These are phyloP conservation scores for Epichloe hybrida DNA, from an alignment of 2,329 filamentous ascomycete genomes.

Conservation along the genomic window DNA sequence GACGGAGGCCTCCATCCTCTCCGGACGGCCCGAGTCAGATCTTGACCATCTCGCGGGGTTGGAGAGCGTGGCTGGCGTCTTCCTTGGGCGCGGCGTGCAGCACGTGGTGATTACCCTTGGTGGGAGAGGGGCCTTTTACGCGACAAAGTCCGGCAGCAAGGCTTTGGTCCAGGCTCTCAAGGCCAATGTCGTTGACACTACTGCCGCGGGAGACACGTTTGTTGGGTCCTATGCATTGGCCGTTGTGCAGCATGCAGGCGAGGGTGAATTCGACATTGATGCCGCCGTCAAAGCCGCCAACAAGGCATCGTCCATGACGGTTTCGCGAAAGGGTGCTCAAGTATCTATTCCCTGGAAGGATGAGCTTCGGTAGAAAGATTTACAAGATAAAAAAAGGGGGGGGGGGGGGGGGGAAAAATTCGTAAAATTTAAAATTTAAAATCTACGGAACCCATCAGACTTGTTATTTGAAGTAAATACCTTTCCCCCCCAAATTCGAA, in stretches of 20 bases:
- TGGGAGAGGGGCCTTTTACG: slow-evolving; percentile 60
- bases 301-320: slow-evolving; percentile 27
- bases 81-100: slow-evolving; percentile 55
- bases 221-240: slow-evolving; percentile 75
- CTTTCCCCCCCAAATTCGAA: neutral
- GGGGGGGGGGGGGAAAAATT: neutral
- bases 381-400: neutral
- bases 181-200: slow-evolving; percentile 77
- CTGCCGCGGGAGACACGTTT: slow-evolving; percentile 88
- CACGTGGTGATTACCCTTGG: slow-evolving; percentile 80
- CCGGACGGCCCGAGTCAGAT: slow-evolving; percentile 35
- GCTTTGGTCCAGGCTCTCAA: slow-evolving; percentile 49
- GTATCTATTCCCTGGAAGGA: slow-evolving; percentile 31
- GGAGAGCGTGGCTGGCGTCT: slow-evolving; percentile 38
- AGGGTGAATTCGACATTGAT: slow-evolving; percentile 36
- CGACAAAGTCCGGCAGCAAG: slow-evolving; percentile 27
- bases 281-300: slow-evolving; percentile 43
- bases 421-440: slow-evolving; percentile 1
- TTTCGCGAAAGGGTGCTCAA: slow-evolving; percentile 28
- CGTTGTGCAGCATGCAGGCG: slow-evolving; percentile 36
- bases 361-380: slow-evolving; percentile 20
- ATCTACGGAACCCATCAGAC: neutral
- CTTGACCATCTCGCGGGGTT: slow-evolving; percentile 34
- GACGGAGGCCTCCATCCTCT: slow-evolving; percentile 68
- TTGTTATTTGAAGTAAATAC: neutral